Evolutionary conservation across 108 stramenopile genomes (phyloP), one percentile per base, ranked within the genome.

Genomic region (Seminavis robusta): DNA sequence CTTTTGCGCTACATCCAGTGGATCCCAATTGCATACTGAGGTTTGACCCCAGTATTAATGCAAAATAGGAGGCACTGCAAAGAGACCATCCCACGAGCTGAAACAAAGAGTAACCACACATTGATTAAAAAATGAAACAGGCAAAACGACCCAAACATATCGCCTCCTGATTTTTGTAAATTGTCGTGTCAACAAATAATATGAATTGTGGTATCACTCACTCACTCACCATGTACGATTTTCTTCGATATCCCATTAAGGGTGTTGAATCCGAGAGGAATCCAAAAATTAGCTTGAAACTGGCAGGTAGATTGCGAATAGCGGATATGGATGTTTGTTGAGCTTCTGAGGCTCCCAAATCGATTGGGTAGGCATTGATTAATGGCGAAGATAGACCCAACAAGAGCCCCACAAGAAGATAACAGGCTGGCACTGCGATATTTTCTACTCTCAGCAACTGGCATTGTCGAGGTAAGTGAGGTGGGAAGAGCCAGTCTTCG

Each of bases 381-480:
- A 92, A 70, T 8, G 86, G 84, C 8, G 81, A 81, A 21, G 71
- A 67, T 33, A 92, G 44, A 15, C 90, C 90, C 62, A 83, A 80
- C 43, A 92, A 44, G 4, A 85, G 53, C 11, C 90, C 90, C 0
- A 92, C 90, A 8, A 82, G 47, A 28, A 92, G 56, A 61, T 92
- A 92, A 46, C 86, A 92, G 0, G 80, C 80, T 0, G 90, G 90
- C 1, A 92, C 80, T 7, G 90, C 86, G 37, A 92, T 67, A 56
- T 92, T 92, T 52, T 92, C 90, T 17, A 32, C 45, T 20, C 86
- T 77, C 24, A 86, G 75, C 25, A 92, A 53, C 54, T 87, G 86
- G 8, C 80, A 72, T n/a, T 74, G 15, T 13, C 79, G 59, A n/a
- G 90, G 90, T 2, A 81, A 56, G 19, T 71, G 53, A 15, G 86